Evolutionary conservation across 2,329 filamentous ascomycete genomes (phyloP), one percentile per base, ranked within the genome.

Genomic region (Fusarium agapanthi): DNA sequence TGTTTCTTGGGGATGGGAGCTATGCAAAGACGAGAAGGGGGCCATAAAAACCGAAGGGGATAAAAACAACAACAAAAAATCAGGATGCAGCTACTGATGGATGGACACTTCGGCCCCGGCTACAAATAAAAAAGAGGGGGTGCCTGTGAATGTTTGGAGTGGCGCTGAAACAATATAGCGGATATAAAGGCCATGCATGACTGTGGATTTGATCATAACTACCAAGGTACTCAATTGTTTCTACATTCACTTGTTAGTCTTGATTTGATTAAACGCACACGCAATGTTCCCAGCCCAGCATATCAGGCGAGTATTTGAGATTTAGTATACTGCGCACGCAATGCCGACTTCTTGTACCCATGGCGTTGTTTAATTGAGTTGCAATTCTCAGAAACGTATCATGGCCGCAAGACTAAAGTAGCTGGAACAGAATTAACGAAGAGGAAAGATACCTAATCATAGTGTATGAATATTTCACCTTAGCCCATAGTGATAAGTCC

Each of bases 21-120:
- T 68, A 53, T 47, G 44, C 53, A 67, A 47, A 70, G 54, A 63
- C 34, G 51, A 65, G 51, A 67, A 58, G 48, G 45, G 53, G 37
- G 43, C 30, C 38, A 54, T 63, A 63, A 43, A 44, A 57, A 28
- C 38, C 41, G 38, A 40, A 47, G 40, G 68, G 20, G 45, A 43
- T 28, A 18, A 51, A 50, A 60, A 55, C 32, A 65, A 63, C 28
- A 56, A 38, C 10, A 53, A 22, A 59, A 59, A 47, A 53, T 22
- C 54, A 56, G 47, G 28, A 32, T 32, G 28, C 45, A 32, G 48
- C 54, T 32, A 61, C 50, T 50, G 41, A 38, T 35, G 40, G 37
- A 61, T 48, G 37, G 32, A 38, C 18, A 50, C 43, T 41, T 59
- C n/a, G 24, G 58, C 32, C 51, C 35, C 22, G 45, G 22, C 16